A percentile compares a stretch with the other conserved stretches of the same genome.
phyloP scores from a whole-genome alignment of 768 basidiomycete genomes.

The Crepidotus variabilis region DNA sequence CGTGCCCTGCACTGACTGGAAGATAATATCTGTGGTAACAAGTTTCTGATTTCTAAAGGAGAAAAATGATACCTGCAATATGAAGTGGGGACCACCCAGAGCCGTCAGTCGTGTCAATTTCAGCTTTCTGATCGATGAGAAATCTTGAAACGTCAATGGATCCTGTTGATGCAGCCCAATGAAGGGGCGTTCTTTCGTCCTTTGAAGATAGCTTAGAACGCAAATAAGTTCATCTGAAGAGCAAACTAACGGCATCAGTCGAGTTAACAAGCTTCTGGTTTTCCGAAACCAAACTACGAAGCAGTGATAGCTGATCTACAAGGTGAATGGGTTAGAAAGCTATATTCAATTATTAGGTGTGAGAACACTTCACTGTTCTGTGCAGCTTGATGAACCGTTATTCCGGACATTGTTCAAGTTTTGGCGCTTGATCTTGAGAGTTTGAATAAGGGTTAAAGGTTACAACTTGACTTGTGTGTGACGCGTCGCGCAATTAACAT shows the following conservation, averaged over 20 bases:
- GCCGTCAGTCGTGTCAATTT: slow-evolving; percentile 62
- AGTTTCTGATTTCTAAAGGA: slow-evolving; percentile 8
- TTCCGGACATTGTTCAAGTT: slow-evolving; percentile 41
- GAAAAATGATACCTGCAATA: slow-evolving; percentile 54
- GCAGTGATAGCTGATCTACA: slow-evolving; percentile 67
- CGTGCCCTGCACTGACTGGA: slow-evolving; percentile 78
- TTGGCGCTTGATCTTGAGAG: too few species aligned
- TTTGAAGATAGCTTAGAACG: slow-evolving; percentile 22
- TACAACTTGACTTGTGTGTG: slow-evolving; percentile 7
- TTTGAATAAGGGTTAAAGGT: not conserved
- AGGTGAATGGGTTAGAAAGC: not conserved
- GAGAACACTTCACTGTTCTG: slow-evolving; percentile 51
- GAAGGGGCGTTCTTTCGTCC: slow-evolving; percentile 81
- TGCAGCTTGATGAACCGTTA: slow-evolving; percentile 62
- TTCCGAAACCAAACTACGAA: slow-evolving; percentile 61
- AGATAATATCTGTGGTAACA: slow-evolving; percentile 11
- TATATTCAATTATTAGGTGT: not conserved
- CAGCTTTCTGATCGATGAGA: slow-evolving; percentile 67
- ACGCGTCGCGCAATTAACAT: slow-evolving; percentile 16
- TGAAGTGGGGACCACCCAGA: slow-evolving; percentile 79
- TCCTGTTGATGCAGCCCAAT: slow-evolving; percentile 81
- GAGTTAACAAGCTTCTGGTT: slow-evolving; percentile 60
- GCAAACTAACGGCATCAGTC: slow-evolving; percentile 50
- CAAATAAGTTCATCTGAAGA: not conserved
- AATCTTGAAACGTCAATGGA: slow-evolving; percentile 62